A percentile compares a stretch with the other conserved stretches of the same genome.
Evolutionary conservation across 2,329 filamentous ascomycete species (phyloP).

Genomic region (Colletotrichum horii): DNA sequence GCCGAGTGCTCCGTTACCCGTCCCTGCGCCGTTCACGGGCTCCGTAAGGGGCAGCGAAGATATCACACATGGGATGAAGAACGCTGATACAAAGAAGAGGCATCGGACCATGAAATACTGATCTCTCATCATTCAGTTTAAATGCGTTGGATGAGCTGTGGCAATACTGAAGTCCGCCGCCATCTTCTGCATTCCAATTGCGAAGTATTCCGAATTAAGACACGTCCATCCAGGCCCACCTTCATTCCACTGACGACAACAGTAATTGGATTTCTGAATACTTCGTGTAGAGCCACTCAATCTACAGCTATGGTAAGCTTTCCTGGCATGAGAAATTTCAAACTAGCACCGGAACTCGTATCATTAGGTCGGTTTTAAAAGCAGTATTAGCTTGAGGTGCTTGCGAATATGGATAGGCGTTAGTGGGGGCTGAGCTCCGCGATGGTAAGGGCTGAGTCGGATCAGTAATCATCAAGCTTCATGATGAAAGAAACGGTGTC

Average conservation of each 20-base stretch:
- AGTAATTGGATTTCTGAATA: background rate
- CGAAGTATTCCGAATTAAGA: background rate
- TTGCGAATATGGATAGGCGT: too few relatives aligned
- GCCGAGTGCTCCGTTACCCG: background rate
- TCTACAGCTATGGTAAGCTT: background rate
- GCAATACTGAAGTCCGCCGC: background rate
- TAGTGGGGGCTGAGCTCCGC: background rate
- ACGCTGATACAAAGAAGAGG: background rate
- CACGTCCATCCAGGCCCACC: background rate
- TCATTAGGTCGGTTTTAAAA: background rate
- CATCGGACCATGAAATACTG: background rate
- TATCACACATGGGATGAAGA: background rate
- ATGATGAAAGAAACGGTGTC: background rate
- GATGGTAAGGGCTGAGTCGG: background rate
- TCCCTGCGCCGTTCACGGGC: background rate
- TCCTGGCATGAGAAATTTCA: background rate
- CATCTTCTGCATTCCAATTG: background rate
- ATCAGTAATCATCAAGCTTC: background rate
- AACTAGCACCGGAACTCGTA: background rate
- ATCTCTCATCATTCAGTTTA: background rate
- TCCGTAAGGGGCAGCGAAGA: background rate
- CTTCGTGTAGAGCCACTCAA: background rate
- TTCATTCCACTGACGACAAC: background rate
- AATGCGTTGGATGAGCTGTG: background rate
- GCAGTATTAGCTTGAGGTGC: background rate